These are phyloP conservation scores for Coemansia aciculifera DNA, from an alignment of 192 early-diverging fungal genomes.

Conservation along the genomic window DNA sequence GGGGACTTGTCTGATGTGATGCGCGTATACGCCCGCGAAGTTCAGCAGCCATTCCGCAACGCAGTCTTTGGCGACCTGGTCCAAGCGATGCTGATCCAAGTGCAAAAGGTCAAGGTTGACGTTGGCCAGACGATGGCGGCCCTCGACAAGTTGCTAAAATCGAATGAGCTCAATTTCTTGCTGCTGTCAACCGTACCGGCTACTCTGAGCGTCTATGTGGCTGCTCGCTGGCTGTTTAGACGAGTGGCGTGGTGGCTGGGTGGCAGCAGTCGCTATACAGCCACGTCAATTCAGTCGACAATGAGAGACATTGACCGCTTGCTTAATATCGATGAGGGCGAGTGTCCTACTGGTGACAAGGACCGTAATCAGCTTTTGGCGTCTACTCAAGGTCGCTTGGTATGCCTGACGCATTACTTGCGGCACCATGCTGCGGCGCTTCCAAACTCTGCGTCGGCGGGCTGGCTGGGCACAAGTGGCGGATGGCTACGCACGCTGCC, in stretches of 20 bases:
- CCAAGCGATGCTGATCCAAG: constrained; percentile 72
- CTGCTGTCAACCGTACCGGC: constrained; percentile 81
- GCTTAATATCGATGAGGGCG: constrained; percentile 47
- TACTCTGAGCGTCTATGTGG: constrained; percentile 60
- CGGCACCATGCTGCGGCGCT: constrained; percentile 60
- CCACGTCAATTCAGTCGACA: constrained; percentile 54
- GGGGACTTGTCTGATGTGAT: constrained; percentile 85
- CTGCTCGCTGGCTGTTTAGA: constrained; percentile 36
- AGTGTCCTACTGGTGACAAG: constrained; percentile 1
- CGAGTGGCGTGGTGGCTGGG: constrained; percentile 49
- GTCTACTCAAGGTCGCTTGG: constrained; percentile 28
- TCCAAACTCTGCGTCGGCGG: constrained; percentile 28
- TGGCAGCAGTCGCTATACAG: constrained; percentile 39
- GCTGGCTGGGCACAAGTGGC: constrained; percentile 15
- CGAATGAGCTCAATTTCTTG: constrained; percentile 95
- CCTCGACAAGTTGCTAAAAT: constrained; percentile 85
- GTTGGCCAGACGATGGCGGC: constrained; percentile 89
- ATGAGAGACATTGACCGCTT: constrained; percentile 62
- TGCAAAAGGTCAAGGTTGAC: constrained; percentile 96
- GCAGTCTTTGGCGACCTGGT: constrained; percentile 65
- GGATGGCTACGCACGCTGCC: constrained; percentile 53
- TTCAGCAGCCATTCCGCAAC: constrained; percentile 58
- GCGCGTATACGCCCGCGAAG: constrained; percentile 72
- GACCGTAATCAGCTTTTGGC: constrained; percentile 1
- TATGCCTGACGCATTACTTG: constrained; percentile 58